Evolutionary conservation across 805 yeast genomes (phyloP), one percentile per base, ranked within the genome.

Genomic region (Candida yuanshanica): DNA sequence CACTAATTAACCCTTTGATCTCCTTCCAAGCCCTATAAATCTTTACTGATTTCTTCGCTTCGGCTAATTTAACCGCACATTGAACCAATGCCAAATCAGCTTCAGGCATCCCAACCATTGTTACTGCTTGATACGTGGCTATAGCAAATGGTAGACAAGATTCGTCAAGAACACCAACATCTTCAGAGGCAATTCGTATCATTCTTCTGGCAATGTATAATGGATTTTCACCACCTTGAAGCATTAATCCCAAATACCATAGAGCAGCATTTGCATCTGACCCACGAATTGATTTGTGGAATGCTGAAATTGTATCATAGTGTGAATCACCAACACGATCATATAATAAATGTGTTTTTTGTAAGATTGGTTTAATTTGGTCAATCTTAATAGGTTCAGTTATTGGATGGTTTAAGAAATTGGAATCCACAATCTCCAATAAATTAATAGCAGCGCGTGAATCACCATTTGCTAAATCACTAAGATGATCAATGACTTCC

Each of bases 151-250:
- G 95, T 33, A 93, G 63, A 51, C 95, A 79, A 1, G 83, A 62
- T 38, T 88, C 87, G 59, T 93, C 98, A 4, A 84, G 68, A 2
- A 86, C 64, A 0, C 99, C 99, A 21, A 93, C 69, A 59, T 93
- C 99, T 58, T 93, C 99, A 55, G 93, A 82, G 0, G 99, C 98
- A 17, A 93, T 93, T 4, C 96, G 71, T 5, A 93, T 81, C 95
- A 93, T 84, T 49, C 99, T 67, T 33, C 99, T 69, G 0, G 93
- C 89, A 11, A 93, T 79, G 53, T 83, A 93, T 20, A 88, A 62
- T 0, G 97, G 97, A 55, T 86, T 95, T 58, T 95, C 99, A 0
- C 99, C 99, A 3, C 95, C 95, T 48, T 77, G 74, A 2, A 93
- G 68, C 99, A 93, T 93, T 36, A 89, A 71, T 0, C 81, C 91